Percentiles rank a stretch among this genome's conserved stretches.
Conservation (phyloP, 805 yeast genomes). For the Pichia membranifaciens region DNA sequence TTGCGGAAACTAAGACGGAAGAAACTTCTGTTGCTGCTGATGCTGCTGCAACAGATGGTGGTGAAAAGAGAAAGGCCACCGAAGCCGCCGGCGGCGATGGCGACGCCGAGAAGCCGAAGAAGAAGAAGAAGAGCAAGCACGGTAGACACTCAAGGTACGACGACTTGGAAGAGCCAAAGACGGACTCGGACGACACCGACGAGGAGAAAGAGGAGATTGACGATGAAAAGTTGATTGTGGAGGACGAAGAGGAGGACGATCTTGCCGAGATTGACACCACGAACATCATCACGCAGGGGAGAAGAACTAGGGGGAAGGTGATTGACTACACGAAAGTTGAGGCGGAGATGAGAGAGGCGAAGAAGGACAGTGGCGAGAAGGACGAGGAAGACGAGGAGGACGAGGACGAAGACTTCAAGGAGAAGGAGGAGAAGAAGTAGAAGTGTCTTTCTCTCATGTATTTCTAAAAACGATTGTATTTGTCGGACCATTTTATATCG, state of each 20-base stretch:
- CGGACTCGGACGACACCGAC: slow-evolving; percentile 20
- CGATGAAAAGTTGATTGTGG: slow-evolving; percentile 49
- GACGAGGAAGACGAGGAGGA: slow-evolving; percentile 36
- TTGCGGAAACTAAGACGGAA: background rate
- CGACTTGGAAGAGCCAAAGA: slow-evolving; percentile 19
- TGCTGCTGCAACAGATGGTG: background rate
- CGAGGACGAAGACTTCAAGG: slow-evolving; percentile 48
- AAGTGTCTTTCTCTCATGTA: background rate
- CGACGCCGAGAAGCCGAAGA: slow-evolving; percentile 2
- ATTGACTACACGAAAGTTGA: slow-evolving; percentile 83
- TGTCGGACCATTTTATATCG: too few relatives aligned
- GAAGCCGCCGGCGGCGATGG: slow-evolving; percentile 1
- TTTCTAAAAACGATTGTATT: background rate
- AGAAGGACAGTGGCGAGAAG: slow-evolving; percentile 40
- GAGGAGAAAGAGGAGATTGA: slow-evolving; percentile 40
- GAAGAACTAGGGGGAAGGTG: slow-evolving; percentile 87
- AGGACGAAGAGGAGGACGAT: slow-evolving; percentile 72
- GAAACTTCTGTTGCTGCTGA: background rate
- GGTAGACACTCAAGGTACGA: slow-evolving; percentile 22
- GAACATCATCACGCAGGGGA: slow-evolving; percentile 76
- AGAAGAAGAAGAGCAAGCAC: slow-evolving; percentile 16
- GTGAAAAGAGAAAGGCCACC: background rate
- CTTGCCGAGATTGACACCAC: slow-evolving; percentile 72
- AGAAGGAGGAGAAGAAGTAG: slow-evolving; percentile 22
- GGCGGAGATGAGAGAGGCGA: slow-evolving; percentile 53